Evolutionary conservation across 2,329 filamentous ascomycete genomes (phyloP), one percentile per base, ranked within the genome.

Genomic region (Elsinoe fawcettii): DNA sequence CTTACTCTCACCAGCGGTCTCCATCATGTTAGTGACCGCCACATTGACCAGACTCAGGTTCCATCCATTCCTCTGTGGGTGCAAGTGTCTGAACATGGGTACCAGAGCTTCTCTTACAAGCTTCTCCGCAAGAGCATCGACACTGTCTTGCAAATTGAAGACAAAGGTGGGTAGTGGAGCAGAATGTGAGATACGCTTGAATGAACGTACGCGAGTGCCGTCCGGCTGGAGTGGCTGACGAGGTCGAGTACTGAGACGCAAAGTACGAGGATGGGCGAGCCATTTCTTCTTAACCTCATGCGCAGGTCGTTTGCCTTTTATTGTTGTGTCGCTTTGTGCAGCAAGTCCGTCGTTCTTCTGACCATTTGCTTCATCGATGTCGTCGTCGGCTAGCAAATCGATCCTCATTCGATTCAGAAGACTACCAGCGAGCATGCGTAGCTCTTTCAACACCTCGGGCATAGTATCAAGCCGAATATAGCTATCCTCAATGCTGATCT

Each of bases 401-500:
- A 80, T 73, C 43, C 86, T 83, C 86, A 96, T 91, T 30, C 91
- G 81, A 30, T 81, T 81, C 11, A 96, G 70, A 8, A 97, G 75
- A 62, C 87, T 90, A 11, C 74, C 76, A 0, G 86, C 78, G 1
- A 96, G 74, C 59, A 81, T 78, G n/a, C 75, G 71, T 39, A 96
- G 75, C 70, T 95, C 86, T 61, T 80, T 81, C 41, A 75, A 73
- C 27, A 95, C 82, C 59, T 84, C 79, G 1, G 81, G 70, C 54
- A 86, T 68, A 0, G 78, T 83, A 63, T 86, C 81, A 1, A 96
- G 75, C 0, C 84, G 82, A 22, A 82, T 79, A 69, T 95, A 97
- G 14, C 90, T 93, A 71, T 97, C 91, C 68, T 97, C 92, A 61
- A 97, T 93, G 69, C 89, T 93, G 67, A 97, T 95, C 70, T 96